Base-by-base conservation (phyloP, 2,329 filamentous ascomycete genomes). In the Zymoseptoria brevis region DNA sequence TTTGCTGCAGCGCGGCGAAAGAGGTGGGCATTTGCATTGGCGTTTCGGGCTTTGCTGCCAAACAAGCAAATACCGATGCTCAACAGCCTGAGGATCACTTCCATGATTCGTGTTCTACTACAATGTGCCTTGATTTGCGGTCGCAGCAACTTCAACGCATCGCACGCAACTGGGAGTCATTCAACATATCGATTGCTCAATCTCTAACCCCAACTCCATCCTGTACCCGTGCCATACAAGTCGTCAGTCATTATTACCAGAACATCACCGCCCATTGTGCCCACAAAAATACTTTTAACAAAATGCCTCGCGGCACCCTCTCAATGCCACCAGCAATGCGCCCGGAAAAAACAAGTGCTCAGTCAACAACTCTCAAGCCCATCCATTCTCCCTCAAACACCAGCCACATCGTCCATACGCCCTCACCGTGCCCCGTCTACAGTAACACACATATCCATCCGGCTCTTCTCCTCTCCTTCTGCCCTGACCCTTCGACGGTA, bases 361-460 rank as follows among this genome's bases (percentile, higher is more conserved):
- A 8, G 21, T 54, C 50, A 9, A n/a, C 22, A 11, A 26, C 21
- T 6, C 19, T 67, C 59, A 68, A 26, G 67, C 66, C 71, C 70
- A 78, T 19, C 75, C 75, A n/a, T 69, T 72, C 58, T 77, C 76
- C 13, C 71, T 70, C 57, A 78, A 66, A 63, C 76, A 79, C 54
- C 62, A 69, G 7, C 64, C 72, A 67, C 76, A 79, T n/a, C 75
- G 68, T 24, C 76, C 75, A 59, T 78, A 77, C 7, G 70, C 67
- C 11, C 65, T 57, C 13, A 78, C 71, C 13, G 69, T 66, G 7
- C 73, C 75, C 16, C 76, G 71, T 24, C 68, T 65, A 53, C 71
- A 73, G 22, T 67, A 66, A 53, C 71, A 73, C 8, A 68, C 53
- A 49, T 70, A 70, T 4, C 59, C 62, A 21, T 69, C 63, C 6